Evolutionary conservation across 2,329 filamentous ascomycete genomes (phyloP), one percentile per base, ranked within the genome.

Genomic region (Escovopsis sp.): DNA sequence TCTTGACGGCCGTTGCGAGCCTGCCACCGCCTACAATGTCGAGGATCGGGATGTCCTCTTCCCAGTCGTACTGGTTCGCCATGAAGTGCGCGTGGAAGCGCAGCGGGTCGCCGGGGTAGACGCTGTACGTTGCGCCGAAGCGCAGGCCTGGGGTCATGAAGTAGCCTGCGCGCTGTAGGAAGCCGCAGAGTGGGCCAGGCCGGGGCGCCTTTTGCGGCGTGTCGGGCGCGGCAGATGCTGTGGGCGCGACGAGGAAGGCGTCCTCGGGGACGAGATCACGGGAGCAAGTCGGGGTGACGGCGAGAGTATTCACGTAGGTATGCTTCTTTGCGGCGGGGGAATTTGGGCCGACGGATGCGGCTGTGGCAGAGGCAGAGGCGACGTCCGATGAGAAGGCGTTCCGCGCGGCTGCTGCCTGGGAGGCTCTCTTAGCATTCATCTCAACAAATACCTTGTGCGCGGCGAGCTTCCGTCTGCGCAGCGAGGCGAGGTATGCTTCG

Each of bases 11-110:
- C 2, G 90, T 96, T 0, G 87, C 90, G 42, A 98, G 57, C 45
- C 90, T 70, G 5, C 90, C 90, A 7, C 85, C 86, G 15, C 77
- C 80, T 13, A 96, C 79, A 12, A 98, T 63, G 45, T 94, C 82
- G 45, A 94, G 68, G 49, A 96, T 63, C 27, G 81, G 71, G 38
- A 98, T 79, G 46, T 86, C 75, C 48, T 94, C 74, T 41, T 94
- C 76, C 85, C 86, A 96, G n/a, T 67, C 75, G 46, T 81, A 74
- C 23, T 81, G 76, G n/a, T 79, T 80, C 7, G 79, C 83, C 47
- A 94, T 70, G 54, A 94, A 96, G 55, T 98, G 90, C 31, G 85
- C 90, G 57, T 98, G 90, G 54, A 92, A 98, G 10, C 90, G 78
- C 35, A 98, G 65, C 1, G 90, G 86, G 53, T 98, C 90, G 31